Conservation (phyloP, 345 rosid species). For the Eucalyptus curtisii region DNA sequence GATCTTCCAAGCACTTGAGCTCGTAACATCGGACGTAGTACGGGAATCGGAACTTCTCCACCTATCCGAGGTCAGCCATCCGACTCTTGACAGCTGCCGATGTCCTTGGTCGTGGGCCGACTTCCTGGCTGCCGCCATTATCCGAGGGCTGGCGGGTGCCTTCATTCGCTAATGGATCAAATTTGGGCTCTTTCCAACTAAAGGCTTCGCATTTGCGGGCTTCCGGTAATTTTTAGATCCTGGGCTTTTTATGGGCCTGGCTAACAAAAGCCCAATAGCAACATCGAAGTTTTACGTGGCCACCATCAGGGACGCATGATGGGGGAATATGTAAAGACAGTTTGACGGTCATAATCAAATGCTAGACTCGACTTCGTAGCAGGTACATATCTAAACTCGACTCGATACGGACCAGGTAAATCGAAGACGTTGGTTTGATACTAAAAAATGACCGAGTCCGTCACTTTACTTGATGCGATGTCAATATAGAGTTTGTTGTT, state of each 20-base stretch:
- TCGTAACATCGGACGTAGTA: not conserved
- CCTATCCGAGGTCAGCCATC: not conserved
- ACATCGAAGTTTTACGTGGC: not conserved
- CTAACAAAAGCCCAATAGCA: not conserved
- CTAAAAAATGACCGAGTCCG: too few relatives aligned
- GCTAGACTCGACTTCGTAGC: not conserved
- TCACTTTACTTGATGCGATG: too few relatives aligned
- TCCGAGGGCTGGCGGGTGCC: not conserved
- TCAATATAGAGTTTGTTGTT: too few relatives aligned
- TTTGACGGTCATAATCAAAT: not conserved
- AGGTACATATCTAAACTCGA: not conserved
- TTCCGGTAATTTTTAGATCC: not conserved
- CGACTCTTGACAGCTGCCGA: not conserved
- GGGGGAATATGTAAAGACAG: not conserved
- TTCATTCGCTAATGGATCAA: not conserved
- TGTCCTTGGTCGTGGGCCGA: not conserved
- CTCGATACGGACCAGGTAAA: not conserved
- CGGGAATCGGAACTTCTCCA: not conserved
- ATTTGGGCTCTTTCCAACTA: not conserved
- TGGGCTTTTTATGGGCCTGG: not conserved
- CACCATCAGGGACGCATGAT: not conserved
- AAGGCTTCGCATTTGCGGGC: not conserved
- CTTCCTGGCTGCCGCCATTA: not conserved
- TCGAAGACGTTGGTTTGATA: not conserved
- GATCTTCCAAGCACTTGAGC: not conserved